A percentile compares a stretch with the other conserved stretches of the same genome.
Evolutionary conservation across 805 yeast genomes (phyloP).

Genomic region (Wickerhamomyces chaumierensis): DNA sequence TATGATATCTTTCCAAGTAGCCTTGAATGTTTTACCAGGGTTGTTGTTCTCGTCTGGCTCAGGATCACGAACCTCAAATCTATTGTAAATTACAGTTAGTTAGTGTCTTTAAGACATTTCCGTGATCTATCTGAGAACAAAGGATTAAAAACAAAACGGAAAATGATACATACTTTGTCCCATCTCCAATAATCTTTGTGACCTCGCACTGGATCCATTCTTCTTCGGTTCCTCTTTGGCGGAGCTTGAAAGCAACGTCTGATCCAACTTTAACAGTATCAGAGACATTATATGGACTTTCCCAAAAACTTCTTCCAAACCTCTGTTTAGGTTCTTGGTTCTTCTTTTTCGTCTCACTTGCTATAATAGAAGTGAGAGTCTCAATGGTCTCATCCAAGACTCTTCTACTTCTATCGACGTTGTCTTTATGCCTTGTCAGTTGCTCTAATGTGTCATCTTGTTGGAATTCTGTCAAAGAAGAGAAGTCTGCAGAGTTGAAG

Average conservation of each 20-base stretch:
- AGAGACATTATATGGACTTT: slow-evolving; percentile 46
- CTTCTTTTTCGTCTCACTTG: slow-evolving; percentile 15
- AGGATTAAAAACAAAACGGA: too few relatives aligned
- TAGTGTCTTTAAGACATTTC: slow-evolving; percentile 1
- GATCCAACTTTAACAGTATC: slow-evolving; percentile 54
- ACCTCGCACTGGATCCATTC: slow-evolving; percentile 98
- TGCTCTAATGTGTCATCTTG: slow-evolving; percentile 28
- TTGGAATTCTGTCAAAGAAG: slow-evolving; percentile 26
- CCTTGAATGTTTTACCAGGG: slow-evolving; percentile 76
- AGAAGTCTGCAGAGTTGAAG: slow-evolving; percentile 19
- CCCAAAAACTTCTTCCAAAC: slow-evolving; percentile 23
- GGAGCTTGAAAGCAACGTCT: slow-evolving; percentile 80
- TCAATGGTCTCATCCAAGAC: slow-evolving; percentile 29
- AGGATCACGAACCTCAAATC: slow-evolving; percentile 90
- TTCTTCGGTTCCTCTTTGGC: slow-evolving; percentile 55
- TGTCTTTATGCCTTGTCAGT: slow-evolving; percentile 41
- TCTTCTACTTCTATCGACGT: slow-evolving; percentile 40
- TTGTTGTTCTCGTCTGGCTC: slow-evolving; percentile 93
- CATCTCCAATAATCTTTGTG: slow-evolving; percentile 63
- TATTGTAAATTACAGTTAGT: slow-evolving; percentile 13
- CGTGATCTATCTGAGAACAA: too few relatives aligned
- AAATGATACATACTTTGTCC: slow-evolving; percentile 24
- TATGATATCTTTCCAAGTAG: slow-evolving; percentile 70
- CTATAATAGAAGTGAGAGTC: slow-evolving; percentile 36
- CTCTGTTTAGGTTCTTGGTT: slow-evolving; percentile 14